Percentiles rank a stretch among this genome's conserved stretches.
Evolutionary conservation across 2,329 filamentous ascomycete genomes (phyloP).

Genomic region (Mycosphaerella sp.): DNA sequence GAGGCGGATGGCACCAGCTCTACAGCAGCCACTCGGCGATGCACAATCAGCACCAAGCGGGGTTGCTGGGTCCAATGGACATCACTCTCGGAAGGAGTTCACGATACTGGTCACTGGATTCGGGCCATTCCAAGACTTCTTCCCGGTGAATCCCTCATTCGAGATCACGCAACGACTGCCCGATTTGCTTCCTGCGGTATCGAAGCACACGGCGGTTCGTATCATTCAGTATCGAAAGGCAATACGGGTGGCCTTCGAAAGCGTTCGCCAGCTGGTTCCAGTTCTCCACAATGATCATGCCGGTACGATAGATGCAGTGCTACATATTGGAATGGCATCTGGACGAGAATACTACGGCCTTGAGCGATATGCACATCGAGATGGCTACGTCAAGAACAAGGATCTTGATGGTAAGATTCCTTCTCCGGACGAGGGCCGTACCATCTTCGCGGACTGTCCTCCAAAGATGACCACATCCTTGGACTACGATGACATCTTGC

Average conservation of each 20-base stretch:
- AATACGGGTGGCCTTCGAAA: slow-evolving; percentile 64
- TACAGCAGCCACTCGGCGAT: slow-evolving; percentile 9
- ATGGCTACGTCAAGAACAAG: slow-evolving; percentile 58
- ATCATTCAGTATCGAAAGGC: slow-evolving; percentile 61
- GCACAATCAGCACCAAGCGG: not conserved
- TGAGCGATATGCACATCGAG: slow-evolving; percentile 64
- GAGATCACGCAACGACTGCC: slow-evolving; percentile 69
- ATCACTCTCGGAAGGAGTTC: slow-evolving; percentile 13
- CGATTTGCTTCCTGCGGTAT: slow-evolving; percentile 48
- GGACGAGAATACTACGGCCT: slow-evolving; percentile 61
- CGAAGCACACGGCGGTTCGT: slow-evolving; percentile 46
- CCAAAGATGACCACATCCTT: slow-evolving; percentile 28
- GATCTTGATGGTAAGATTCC: slow-evolving; percentile 59
- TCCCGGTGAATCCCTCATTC: slow-evolving; percentile 70
- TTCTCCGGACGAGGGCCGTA: slow-evolving; percentile 21
- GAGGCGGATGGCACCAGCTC: slow-evolving; percentile 14
- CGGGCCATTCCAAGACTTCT: slow-evolving; percentile 62
- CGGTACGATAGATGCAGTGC: slow-evolving; percentile 54
- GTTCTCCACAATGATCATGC: slow-evolving; percentile 49
- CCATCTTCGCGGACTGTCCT: slow-evolving; percentile 29
- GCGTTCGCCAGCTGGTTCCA: slow-evolving; percentile 59
- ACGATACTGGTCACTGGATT: slow-evolving; percentile 44
- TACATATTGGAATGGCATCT: slow-evolving; percentile 76
- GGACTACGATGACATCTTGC: slow-evolving; percentile 29
- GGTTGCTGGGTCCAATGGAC: not conserved